phyloP scores from a whole-genome alignment of 1,139 yeast genomes.

The Geotrichum macrosporum region DNA sequence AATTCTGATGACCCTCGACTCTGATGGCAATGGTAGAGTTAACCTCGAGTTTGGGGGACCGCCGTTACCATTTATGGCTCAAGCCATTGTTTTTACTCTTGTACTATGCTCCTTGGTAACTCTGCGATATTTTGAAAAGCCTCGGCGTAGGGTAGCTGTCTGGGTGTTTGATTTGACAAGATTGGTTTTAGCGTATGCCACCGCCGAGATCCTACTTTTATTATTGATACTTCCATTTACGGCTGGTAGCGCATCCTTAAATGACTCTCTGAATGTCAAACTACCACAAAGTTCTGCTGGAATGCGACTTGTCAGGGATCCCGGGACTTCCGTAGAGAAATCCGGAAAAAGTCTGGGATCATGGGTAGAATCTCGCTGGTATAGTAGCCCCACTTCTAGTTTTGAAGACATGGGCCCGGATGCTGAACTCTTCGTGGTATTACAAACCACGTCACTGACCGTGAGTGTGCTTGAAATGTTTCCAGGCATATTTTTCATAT shows the following conservation, averaged over 20 bases:
- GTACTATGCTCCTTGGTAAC: slow-evolving; percentile 5
- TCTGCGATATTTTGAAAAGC: slow-evolving; percentile 6
- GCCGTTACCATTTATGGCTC: neutral
- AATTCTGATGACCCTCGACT: too few relatives aligned
- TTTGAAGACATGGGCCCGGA: neutral
- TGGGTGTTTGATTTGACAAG: slow-evolving; percentile 22
- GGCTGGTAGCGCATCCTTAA: neutral
- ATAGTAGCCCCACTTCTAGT: neutral
- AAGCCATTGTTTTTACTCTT: neutral
- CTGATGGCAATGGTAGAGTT: neutral
- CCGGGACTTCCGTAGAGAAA: too few relatives aligned
- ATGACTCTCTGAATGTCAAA: neutral
- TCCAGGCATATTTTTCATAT: slow-evolving; percentile 23
- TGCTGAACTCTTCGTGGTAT: neutral
- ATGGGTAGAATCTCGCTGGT: neutral
- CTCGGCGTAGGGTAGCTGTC: slow-evolving; percentile 16
- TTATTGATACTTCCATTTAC: slow-evolving; percentile 11
- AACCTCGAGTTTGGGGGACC: slow-evolving; percentile 3
- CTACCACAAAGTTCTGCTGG: neutral
- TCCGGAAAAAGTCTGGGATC: neutral
- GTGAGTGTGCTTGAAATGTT: slow-evolving; percentile 21
- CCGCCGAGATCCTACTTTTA: slow-evolving; percentile 17
- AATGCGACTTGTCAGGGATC: neutral
- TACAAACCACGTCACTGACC: slow-evolving; percentile 10
- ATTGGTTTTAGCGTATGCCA: slow-evolving; percentile 13